Conservation (phyloP, 2,329 filamentous ascomycete genomes). For the Aspergillus nomiae region DNA sequence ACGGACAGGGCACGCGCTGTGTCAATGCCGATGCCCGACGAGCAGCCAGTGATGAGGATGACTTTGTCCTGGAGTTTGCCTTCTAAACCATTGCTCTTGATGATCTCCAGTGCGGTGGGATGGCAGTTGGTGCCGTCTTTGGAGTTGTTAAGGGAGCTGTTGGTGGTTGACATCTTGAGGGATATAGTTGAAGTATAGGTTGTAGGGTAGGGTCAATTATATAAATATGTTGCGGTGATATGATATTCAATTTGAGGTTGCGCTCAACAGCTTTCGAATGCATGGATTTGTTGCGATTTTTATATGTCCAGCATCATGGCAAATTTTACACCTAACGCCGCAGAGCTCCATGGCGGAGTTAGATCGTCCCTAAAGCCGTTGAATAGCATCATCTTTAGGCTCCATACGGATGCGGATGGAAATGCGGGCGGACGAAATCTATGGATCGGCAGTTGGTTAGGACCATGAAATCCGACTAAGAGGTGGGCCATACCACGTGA, state of each 20-base stretch:
- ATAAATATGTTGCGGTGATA: too few species aligned
- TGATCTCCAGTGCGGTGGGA: constrained; percentile 40
- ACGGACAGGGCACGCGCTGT: constrained; percentile 48
- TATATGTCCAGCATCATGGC: background rate
- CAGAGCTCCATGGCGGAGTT: background rate
- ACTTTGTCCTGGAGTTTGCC: constrained; percentile 18
- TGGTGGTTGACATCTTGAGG: background rate
- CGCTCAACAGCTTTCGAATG: background rate
- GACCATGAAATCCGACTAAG: too few species aligned
- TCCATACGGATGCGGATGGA: background rate
- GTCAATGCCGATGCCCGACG: constrained; percentile 48
- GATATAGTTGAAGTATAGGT: background rate
- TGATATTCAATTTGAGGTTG: background rate
- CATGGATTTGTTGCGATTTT: background rate
- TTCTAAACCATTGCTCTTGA: constrained; percentile 22
- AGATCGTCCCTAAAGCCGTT: background rate
- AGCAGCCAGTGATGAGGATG: constrained; percentile 20
- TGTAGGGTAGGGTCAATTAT: too few species aligned
- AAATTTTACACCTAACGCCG: background rate
- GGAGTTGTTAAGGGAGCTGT: too few species aligned
- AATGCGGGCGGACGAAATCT: background rate
- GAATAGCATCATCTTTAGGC: background rate
- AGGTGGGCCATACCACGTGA: too few species aligned
- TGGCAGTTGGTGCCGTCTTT: constrained; percentile 20
- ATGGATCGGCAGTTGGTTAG: too few species aligned